Evolutionary conservation across 2,329 filamentous ascomycete genomes (phyloP).

Genomic region (Thielaviopsis cerberus): DNA sequence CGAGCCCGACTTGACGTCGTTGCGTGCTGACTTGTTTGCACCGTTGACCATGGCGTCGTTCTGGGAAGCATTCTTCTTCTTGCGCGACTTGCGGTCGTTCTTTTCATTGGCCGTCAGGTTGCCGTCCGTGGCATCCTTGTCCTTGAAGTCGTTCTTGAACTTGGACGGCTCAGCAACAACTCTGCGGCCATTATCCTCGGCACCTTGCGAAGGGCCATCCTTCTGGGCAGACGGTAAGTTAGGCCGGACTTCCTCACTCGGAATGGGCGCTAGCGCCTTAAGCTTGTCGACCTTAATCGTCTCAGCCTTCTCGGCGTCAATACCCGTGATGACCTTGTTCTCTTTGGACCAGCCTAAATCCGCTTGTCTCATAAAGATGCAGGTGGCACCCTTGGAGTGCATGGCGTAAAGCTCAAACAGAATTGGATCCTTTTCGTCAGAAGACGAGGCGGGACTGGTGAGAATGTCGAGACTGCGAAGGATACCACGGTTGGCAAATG

Average conservation of each 20-base stretch:
- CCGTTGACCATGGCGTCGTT: conserved; percentile 30
- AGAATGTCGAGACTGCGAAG: conserved; percentile 83
- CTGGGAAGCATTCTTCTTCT: conserved; percentile 42
- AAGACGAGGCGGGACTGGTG: conserved; percentile 44
- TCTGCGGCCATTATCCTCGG: not conserved
- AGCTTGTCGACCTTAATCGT: conserved; percentile 59
- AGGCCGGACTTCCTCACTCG: conserved; percentile 24
- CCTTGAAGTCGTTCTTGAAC: conserved; percentile 21
- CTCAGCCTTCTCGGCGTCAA: conserved; percentile 58
- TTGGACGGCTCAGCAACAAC: conserved; percentile 18
- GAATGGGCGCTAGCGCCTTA: conserved; percentile 30
- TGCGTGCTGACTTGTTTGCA: conserved; percentile 16
- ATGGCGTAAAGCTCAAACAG: conserved; percentile 92
- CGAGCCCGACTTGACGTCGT: conserved; percentile 6
- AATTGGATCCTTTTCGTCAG: conserved; percentile 46
- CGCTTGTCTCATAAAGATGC: conserved; percentile 64
- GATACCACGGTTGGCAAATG: conserved; percentile 68
- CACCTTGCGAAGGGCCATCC: conserved; percentile 18
- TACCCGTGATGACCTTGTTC: conserved; percentile 64
- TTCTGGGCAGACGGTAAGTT: conserved; percentile 20
- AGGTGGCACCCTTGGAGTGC: conserved; percentile 94
- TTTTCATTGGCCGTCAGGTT: conserved; percentile 29
- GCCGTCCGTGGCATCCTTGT: conserved; percentile 6
- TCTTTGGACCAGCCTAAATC: conserved; percentile 86
- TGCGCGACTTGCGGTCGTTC: conserved; percentile 40